phyloP scores from a whole-genome alignment of 2,329 filamentous ascomycete species.

The Scedosporium apiospermum region DNA sequence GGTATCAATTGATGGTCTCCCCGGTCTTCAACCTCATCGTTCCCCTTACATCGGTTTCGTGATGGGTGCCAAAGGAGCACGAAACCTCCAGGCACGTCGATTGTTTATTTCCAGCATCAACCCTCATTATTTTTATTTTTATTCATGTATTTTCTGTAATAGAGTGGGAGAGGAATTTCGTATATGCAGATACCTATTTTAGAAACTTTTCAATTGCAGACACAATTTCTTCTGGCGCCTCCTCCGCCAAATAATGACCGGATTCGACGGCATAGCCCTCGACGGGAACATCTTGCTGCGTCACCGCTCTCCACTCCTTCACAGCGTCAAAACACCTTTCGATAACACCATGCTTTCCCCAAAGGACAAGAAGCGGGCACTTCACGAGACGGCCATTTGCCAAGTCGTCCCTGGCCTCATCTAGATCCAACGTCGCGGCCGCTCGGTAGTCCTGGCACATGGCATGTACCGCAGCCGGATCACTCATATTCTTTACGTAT shows the following conservation, averaged over 20 bases:
- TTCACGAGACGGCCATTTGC: conserved; percentile 30
- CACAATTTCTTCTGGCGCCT: conserved; percentile 36
- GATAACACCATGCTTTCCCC: conserved; percentile 38
- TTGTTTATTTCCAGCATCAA: no score
- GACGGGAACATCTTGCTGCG: conserved; percentile 22
- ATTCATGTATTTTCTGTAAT: no score
- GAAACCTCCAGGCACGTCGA: no score
- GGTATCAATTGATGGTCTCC: no score
- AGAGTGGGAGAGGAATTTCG: no score
- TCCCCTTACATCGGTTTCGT: no score
- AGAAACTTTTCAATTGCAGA: conserved; percentile 30
- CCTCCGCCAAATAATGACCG: conserved; percentile 41
- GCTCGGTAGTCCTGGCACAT: conserved; percentile 50
- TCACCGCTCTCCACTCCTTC: conserved; percentile 40
- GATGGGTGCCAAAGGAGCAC: no score
- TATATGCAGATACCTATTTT: conserved; percentile 11
- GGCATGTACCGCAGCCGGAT: conserved; percentile 31
- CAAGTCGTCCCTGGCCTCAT: conserved; percentile 36
- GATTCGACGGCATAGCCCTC: conserved; percentile 32
- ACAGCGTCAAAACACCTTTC: conserved; percentile 38
- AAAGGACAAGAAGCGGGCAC: conserved; percentile 38
- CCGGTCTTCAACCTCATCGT: no score
- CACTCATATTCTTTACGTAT: conserved; percentile 31
- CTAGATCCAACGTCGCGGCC: conserved; percentile 39
- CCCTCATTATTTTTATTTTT: no score